Evolutionary conservation across 2,329 filamentous ascomycete species (phyloP).

Genomic region (Fusarium sp.): DNA sequence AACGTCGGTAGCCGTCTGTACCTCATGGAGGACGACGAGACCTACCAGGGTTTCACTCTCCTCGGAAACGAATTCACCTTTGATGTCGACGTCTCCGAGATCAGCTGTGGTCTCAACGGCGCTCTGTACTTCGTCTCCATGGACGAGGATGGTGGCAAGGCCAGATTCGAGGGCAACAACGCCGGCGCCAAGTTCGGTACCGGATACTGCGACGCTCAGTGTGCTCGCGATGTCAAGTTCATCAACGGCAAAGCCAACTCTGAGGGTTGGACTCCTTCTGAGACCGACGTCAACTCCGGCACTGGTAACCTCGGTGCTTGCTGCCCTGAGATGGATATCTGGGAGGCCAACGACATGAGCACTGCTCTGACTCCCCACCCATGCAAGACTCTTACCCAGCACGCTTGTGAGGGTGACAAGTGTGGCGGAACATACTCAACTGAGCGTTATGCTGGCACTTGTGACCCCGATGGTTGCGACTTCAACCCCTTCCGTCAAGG

Average conservation of each 20-base stretch:
- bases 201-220: conserved; percentile 67
- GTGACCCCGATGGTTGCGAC: conserved; percentile 78
- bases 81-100: conserved; percentile 76
- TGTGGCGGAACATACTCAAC: conserved; percentile 67
- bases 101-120: conserved; percentile 79
- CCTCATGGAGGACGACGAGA: conserved; percentile 71
- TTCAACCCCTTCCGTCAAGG: conserved; percentile 78
- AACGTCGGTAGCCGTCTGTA: conserved; percentile 72
- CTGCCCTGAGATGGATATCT: conserved; percentile 74
- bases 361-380: conserved; percentile 75
- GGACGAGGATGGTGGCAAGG: conserved; percentile 69
- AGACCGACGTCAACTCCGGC: conserved; percentile 68
- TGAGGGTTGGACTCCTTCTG: conserved; percentile 65
- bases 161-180: conserved; percentile 65
- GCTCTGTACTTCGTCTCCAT: conserved; percentile 77
- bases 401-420: conserved; percentile 63
- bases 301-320: conserved; percentile 66
- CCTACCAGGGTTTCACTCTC: conserved; percentile 75
- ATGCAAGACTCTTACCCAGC: conserved; percentile 66
- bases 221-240: conserved; percentile 67
- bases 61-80: conserved; percentile 79
- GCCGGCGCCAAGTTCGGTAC: conserved; percentile 73
- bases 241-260: conserved; percentile 69
- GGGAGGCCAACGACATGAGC: conserved; percentile 75
- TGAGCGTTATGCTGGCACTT: conserved; percentile 72